phyloP scores from a whole-genome alignment of 192 early-diverging fungal genomes.

The Coemansia sp. region DNA sequence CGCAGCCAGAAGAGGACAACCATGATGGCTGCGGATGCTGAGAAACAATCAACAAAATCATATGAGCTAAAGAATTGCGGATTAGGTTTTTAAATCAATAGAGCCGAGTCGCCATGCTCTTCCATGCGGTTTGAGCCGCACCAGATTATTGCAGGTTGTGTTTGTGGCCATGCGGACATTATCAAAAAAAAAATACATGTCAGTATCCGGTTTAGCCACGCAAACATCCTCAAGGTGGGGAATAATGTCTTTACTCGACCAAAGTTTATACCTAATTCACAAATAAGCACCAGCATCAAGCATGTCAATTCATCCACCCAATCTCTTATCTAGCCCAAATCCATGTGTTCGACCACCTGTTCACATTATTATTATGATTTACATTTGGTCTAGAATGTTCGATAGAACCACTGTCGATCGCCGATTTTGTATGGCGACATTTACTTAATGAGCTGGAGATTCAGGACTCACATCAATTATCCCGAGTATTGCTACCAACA shows the following conservation, averaged over 20 bases:
- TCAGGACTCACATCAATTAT: not conserved
- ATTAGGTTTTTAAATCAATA: not conserved
- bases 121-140: not conserved
- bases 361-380: slow-evolving; percentile 4
- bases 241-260: not conserved
- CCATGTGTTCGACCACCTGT: not conserved
- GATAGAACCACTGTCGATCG: not conserved
- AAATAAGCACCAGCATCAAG: not conserved
- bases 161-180: not conserved
- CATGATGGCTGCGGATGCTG: not conserved
- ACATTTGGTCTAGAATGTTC: not conserved
- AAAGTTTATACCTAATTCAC: not conserved
- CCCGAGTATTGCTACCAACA: not conserved
- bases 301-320: not conserved
- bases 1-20: not conserved
- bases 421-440: not conserved
- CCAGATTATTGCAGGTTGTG: not conserved
- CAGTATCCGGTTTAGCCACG: not conserved
- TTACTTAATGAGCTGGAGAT: not conserved
- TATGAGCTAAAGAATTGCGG: not conserved
- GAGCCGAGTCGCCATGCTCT: not conserved
- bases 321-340: not conserved
- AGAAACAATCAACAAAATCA: not conserved
- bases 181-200: not conserved
- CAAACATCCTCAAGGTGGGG: not conserved